A percentile compares a stretch with the other conserved stretches of the same genome.
phyloP scores from a whole-genome alignment of 1,284 basidiomycete species.

The Cryptococcus amylolentus region DNA sequence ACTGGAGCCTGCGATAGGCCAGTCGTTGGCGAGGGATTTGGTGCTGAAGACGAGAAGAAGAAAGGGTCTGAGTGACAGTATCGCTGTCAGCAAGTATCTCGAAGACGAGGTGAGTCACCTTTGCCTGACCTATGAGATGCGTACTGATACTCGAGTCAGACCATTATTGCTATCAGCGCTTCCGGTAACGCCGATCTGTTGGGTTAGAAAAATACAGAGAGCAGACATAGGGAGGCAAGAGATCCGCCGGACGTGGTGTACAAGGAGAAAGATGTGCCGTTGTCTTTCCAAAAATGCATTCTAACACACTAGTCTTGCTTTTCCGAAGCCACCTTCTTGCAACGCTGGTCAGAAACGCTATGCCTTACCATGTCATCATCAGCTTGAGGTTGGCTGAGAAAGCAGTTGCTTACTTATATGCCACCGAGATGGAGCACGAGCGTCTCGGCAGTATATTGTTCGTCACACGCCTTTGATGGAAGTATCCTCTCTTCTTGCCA shows the following conservation, averaged over 20 bases:
- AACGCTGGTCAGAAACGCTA: too few species aligned
- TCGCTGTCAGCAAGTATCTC: constrained; percentile 88
- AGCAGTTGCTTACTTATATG: too few species aligned
- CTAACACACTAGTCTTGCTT: neutral
- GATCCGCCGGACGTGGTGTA: neutral
- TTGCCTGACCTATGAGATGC: neutral
- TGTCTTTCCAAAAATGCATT: neutral
- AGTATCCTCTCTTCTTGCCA: neutral
- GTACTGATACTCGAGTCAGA: constrained; percentile 15
- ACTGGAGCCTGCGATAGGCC: constrained; percentile 92
- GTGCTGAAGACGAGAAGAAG: constrained; percentile 93
- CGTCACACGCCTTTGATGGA: neutral
- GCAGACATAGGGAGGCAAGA: neutral
- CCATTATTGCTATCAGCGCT: constrained; percentile 71
- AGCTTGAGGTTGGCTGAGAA: too few species aligned
- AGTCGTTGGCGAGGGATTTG: constrained; percentile 84
- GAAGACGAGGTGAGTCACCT: constrained; percentile 67
- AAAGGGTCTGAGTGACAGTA: constrained; percentile 90
- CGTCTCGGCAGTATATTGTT: neutral
- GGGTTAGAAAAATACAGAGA: constrained; percentile 48
- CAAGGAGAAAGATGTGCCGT: neutral
- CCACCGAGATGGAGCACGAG: neutral
- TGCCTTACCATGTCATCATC: too few species aligned
- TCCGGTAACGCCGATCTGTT: constrained; percentile 85
- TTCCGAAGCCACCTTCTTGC: too few species aligned